These are phyloP conservation scores for Arabidopsis lyrata DNA, from an alignment of 441 rosid species.

Conservation along the genomic window DNA sequence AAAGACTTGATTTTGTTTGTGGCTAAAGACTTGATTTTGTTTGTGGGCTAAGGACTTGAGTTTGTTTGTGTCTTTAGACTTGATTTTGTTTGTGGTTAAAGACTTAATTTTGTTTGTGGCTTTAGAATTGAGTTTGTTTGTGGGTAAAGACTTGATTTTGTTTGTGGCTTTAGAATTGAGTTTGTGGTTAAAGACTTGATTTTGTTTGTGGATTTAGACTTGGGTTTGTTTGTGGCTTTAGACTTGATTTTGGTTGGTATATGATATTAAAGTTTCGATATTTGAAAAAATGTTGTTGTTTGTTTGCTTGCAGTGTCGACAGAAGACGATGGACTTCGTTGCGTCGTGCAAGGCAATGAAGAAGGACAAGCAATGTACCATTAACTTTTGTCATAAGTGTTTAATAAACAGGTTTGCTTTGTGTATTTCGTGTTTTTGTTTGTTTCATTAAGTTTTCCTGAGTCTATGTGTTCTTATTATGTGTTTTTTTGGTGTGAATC, in stretches of 20 bases:
- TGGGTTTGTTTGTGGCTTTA: background rate
- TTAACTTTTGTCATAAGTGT: constrained; percentile 75
- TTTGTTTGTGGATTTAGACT: background rate
- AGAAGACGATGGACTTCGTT: constrained; percentile 67
- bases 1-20: background rate
- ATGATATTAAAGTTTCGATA: background rate
- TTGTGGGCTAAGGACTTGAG: no score
- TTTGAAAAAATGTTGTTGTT: background rate
- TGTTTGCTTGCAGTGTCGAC: constrained; percentile 70
- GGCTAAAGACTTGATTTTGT: background rate
- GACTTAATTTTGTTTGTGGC: background rate
- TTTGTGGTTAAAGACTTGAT: no score
- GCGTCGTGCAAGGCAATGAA: constrained; percentile 66
- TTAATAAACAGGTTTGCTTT: constrained; percentile 65
- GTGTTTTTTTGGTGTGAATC: background rate
- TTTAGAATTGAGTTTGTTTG: background rate
- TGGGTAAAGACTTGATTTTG: background rate
- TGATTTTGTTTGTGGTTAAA: background rate
- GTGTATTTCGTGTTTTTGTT: background rate
- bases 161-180: no score
- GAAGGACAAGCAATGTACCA: constrained; percentile 55
- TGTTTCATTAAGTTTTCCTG: background rate
- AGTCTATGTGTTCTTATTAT: background rate
- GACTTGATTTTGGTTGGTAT: background rate
- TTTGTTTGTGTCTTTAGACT: background rate